Evolutionary conservation across 192 early-diverging fungal genomes (phyloP), one percentile per base, ranked within the genome.

Genomic region (Entomortierella chlamydospora): DNA sequence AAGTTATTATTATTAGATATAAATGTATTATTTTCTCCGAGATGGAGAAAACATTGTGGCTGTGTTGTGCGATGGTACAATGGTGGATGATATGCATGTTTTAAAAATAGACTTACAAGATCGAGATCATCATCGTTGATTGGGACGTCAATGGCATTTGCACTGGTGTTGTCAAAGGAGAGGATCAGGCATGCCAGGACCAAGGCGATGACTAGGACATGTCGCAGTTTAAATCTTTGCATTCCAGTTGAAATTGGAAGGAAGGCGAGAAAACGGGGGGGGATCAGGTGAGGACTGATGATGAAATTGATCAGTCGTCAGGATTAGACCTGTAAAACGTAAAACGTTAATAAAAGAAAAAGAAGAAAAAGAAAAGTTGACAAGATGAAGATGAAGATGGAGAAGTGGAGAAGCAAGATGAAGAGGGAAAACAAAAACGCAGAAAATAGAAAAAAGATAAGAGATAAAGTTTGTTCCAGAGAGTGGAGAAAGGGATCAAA

Each of bases 181-280:
- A 70, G 55, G 50, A 41, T 15, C 25, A 70, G 30, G 39, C 68
- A 70, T 41, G 51, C 57, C 31, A 70, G 58, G 58, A 50, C 26
- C n/a, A 61, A 37, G 58, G 58, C 39, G 37, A 70, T 13, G 57
- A 70, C 25, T 39, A 72, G 18, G 41, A 54, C 33, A n/a, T 54
- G 15, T 47, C 26, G 39, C 22, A 41, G 23, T 57, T 47, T 61
- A 20, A 72, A 57, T 61, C 70, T 68, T 39, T 42, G 65, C 42
- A 42, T 69, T 69, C n/a, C 22, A 6, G 41, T n/a, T 12, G 34
- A 37, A 22, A 0, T 54, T 2, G 20, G 42, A 47, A 26, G 26
- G 4, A 31, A 54, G 50, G 39, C 30, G 52, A 51, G n/a, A 8
- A 25, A 25, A 51, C 1, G 28, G 20, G 5, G 2, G 51, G 47